Evolutionary conservation across 73 alveolate species (phyloP).

Genomic region (Paramecium caudatum): DNA sequence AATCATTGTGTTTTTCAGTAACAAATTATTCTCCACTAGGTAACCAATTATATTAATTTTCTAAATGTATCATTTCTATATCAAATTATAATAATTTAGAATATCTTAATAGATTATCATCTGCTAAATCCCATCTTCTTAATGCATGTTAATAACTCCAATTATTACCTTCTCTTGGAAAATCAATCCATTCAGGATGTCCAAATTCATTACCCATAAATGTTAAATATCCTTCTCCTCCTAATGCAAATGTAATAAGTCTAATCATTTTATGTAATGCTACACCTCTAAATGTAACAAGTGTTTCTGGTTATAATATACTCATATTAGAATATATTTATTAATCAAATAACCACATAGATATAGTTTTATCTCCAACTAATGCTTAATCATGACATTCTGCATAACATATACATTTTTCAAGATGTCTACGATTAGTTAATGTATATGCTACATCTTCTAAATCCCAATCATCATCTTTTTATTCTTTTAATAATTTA

Average conservation of each 20-base stretch:
- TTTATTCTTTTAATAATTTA: slow-evolving; percentile 85
- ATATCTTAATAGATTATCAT: slow-evolving; percentile 78
- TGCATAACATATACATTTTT: slow-evolving; percentile 95
- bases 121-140: slow-evolving; percentile 98
- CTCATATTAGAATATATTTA: slow-evolving; percentile 94
- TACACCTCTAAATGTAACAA: slow-evolving; percentile 95
- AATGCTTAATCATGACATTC: slow-evolving; percentile 98
- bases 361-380: slow-evolving; percentile 98
- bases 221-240: slow-evolving; percentile 96
- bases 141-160: slow-evolving; percentile 95
- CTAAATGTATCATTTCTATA: slow-evolving; percentile 73
- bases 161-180: slow-evolving; percentile 99
- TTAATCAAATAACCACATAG: slow-evolving; percentile 95
- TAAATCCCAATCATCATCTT: slow-evolving; percentile 98
- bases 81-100: slow-evolving; percentile 63
- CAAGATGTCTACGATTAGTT: slow-evolving; percentile 95
- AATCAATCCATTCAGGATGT: slow-evolving; percentile 99
- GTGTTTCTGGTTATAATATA: slow-evolving; percentile 79
- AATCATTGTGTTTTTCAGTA: slow-evolving; percentile 90
- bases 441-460: slow-evolving; percentile 90
- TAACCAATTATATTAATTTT: slow-evolving; percentile 81
- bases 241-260: slow-evolving; percentile 94
- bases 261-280: slow-evolving; percentile 97
- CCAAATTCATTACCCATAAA: slow-evolving; percentile 99
- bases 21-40: slow-evolving; percentile 87